Percentiles rank a stretch among this genome's conserved stretches.
phyloP scores from a whole-genome alignment of 2,329 filamentous ascomycete genomes.

The Ascochyta koolunga region DNA sequence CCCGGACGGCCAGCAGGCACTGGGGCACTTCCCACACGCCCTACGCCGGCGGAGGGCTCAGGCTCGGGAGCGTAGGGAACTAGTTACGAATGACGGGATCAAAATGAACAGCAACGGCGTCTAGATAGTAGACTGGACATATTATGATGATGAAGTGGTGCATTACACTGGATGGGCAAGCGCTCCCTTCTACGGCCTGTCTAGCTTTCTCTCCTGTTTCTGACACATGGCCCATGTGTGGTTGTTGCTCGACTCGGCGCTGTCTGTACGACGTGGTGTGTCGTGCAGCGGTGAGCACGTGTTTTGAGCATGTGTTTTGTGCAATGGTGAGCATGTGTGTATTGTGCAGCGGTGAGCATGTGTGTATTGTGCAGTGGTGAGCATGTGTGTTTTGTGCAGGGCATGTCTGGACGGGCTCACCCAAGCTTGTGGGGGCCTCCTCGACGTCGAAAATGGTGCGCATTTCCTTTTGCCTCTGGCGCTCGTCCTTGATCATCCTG shows the following conservation, averaged over 20 bases:
- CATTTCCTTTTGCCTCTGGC: constrained; percentile 65
- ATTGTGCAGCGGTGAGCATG: neutral
- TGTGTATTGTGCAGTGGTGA: neutral
- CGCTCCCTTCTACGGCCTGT: constrained; percentile 33
- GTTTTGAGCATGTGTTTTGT: too few species aligned
- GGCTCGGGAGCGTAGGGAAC: constrained; percentile 34
- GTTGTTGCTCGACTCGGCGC: constrained; percentile 13
- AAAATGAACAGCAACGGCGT: constrained; percentile 41
- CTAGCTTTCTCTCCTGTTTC: constrained; percentile 19
- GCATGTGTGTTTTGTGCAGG: too few species aligned
- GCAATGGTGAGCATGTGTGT: too few species aligned
- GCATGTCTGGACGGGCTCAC: constrained; percentile 50
- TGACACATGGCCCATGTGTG: neutral
- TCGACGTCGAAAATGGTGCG: constrained; percentile 78
- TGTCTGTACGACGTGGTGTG: constrained; percentile 17
- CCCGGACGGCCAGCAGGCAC: constrained; percentile 65
- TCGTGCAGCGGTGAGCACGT: too few species aligned
- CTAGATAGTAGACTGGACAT: constrained; percentile 38
- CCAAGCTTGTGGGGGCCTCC: constrained; percentile 78
- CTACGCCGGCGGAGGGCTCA: constrained; percentile 51
- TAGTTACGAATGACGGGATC: constrained; percentile 29
- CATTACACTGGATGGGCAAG: constrained; percentile 27
- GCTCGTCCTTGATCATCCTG: constrained; percentile 90
- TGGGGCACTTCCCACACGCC: constrained; percentile 75
- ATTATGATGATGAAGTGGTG: constrained; percentile 34